A percentile compares a stretch with the other conserved stretches of the same genome.
These are phyloP conservation scores for Symbiodinium pilosum DNA, from an alignment of 73 alveolate genomes.

Conservation along the genomic window DNA sequence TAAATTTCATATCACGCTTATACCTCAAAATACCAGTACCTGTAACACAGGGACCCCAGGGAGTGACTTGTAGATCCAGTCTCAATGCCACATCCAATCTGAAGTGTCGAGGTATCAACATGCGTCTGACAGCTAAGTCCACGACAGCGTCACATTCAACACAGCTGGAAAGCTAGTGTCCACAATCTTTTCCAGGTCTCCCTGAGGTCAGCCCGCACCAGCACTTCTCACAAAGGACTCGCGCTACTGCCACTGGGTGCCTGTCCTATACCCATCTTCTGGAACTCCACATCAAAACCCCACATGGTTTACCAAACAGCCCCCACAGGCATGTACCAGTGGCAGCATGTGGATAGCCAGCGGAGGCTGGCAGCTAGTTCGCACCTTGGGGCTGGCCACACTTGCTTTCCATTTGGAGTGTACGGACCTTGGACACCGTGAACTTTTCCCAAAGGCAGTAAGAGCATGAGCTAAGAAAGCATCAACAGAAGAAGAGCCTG, in stretches of 20 bases:
- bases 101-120: not conserved
- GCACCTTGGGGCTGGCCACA: conserved; percentile 73
- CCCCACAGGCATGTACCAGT: too few species aligned
- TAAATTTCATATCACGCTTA: too few species aligned
- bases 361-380: too few species aligned
- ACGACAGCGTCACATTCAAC: conserved; percentile 56
- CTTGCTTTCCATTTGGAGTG: conserved; percentile 71
- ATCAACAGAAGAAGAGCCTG: too few species aligned
- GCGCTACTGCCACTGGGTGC: too few species aligned
- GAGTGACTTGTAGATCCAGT: not conserved
- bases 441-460: too few species aligned
- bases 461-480: too few species aligned
- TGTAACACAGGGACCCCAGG: not conserved
- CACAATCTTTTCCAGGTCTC: conserved; percentile 42
- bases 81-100: not conserved
- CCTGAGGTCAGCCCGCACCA: conserved; percentile 2
- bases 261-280: too few species aligned
- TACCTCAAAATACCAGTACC: not conserved
- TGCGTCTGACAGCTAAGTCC: not conserved
- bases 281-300: too few species aligned
- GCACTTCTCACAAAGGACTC: not conserved
- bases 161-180: conserved; percentile 87
- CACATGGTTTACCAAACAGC: too few species aligned
- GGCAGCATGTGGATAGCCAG: too few species aligned
- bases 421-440: conserved; percentile 26